Conservation (phyloP, 345 rosid genomes). For the sweet orange (Citrus sinensis) region DNA sequence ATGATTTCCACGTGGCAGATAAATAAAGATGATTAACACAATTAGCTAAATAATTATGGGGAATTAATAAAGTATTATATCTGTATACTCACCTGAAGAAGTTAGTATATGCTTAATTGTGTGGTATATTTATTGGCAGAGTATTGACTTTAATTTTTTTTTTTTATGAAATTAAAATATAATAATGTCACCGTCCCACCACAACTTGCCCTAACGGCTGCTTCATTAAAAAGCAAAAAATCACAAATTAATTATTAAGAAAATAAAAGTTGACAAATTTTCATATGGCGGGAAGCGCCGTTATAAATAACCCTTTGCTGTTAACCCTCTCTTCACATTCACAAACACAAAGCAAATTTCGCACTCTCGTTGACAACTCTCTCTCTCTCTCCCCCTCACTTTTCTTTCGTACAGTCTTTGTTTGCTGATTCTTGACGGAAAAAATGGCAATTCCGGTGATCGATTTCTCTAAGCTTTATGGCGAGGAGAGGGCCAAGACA, state of each 20-base stretch:
- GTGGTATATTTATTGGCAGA: constrained; percentile 12
- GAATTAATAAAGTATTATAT: not conserved
- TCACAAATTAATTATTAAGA: not conserved
- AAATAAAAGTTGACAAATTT: constrained; percentile 14
- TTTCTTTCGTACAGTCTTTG: not conserved
- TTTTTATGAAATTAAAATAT: not conserved
- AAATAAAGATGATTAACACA: not conserved
- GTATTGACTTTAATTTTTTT: constrained; percentile 20
- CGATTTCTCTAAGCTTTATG: constrained; percentile 79
- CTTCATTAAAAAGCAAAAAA: not conserved
- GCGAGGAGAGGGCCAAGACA: constrained; percentile 58
- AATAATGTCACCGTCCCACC: constrained; percentile 35
- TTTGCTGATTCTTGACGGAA: not conserved
- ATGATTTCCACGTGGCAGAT: constrained; percentile 3
- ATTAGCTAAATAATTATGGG: not conserved
- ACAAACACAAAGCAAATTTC: not conserved
- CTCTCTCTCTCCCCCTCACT: constrained; percentile 13
- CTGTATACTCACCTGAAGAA: not conserved
- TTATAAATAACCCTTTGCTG: constrained; percentile 30
- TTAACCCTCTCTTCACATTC: not conserved
- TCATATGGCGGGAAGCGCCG: constrained; percentile 17
- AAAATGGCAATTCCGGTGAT: constrained; percentile 87
- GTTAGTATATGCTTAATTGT: constrained; percentile 7
- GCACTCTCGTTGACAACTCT: not conserved
- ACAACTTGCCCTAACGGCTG: constrained; percentile 13